Evolutionary conservation across 352 stramenopile species (phyloP).

Genomic region (Globisporangium abappressorium): DNA sequence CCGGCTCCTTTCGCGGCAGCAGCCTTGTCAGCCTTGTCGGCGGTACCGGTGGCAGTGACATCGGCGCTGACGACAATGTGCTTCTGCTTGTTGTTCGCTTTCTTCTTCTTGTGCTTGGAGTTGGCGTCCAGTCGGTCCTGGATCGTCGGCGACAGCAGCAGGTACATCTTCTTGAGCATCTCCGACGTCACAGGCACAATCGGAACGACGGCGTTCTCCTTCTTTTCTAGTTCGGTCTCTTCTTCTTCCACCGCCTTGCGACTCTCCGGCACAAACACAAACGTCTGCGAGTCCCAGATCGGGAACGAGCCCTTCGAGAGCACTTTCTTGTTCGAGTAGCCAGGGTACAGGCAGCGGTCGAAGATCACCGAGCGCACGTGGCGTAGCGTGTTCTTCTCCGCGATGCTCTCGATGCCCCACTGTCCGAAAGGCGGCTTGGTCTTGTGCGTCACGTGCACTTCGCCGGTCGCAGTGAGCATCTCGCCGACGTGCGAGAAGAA

Average conservation of each 20-base stretch:
- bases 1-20: background rate
- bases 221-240: constrained; percentile 8
- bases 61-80: background rate
- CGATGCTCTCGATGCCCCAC: constrained; percentile 81
- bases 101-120: constrained; percentile 41
- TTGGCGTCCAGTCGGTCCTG: constrained; percentile 52
- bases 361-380: constrained; percentile 88
- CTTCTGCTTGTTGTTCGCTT: constrained; percentile 31
- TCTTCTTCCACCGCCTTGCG: constrained; percentile 13
- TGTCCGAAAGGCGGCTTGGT: constrained; percentile 91
- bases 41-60: background rate
- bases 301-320: constrained; percentile 94
- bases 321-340: constrained; percentile 96
- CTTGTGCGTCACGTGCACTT: constrained; percentile 96
- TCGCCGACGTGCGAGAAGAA: constrained; percentile 82
- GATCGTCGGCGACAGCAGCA: constrained; percentile 59
- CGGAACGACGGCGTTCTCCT: constrained; percentile 12
- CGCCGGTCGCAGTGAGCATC: constrained; percentile 55
- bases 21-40: constrained; percentile 9
- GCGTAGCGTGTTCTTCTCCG: constrained; percentile 36
- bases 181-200: constrained; percentile 52
- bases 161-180: constrained; percentile 61
- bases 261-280: constrained; percentile 80
- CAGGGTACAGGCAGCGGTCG: constrained; percentile 89
- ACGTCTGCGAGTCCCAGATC: constrained; percentile 95